Evolutionary conservation across 1,139 yeast genomes (phyloP), one percentile per base, ranked within the genome.

Genomic region (Saccharomycopsis hybrid): DNA sequence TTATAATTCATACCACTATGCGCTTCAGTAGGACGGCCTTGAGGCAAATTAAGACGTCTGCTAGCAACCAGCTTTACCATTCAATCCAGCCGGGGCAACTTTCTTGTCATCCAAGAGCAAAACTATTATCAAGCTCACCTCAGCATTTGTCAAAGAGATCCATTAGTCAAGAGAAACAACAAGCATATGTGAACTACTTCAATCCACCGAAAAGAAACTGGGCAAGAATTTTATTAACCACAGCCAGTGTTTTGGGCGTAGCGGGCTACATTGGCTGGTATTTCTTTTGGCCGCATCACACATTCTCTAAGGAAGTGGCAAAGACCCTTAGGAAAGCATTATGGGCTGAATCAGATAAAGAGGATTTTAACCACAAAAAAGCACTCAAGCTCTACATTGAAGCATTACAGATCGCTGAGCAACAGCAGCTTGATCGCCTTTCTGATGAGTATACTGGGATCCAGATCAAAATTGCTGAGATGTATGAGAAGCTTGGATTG

Each of bases 401-500:
- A 55, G 82, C 82, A 1, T 62, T 78, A 39, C 65, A 70, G 29
- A 65, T 73, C 52, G 71, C 76, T 52, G 64, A 71, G 25, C 66
- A 66, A 35, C 64, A 73, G 44, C 67, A 65, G 0, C 63, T 87
- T 67, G 77, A 78, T 55, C 74, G 73, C 18, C 60, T 85, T 35
- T 71, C 78, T 48, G 87, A 84, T 57, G 85, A 82, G 59, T 85
- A 81, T 60, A 89, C 97, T 0, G 96, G 96, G 0, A 77, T 90
- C 53, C 95, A 88, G 60, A 70, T 90, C 62, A 87, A 89, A 61
- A 71, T 87, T 41, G 95, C 85, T 2, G 96, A 89, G 61, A 85
- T 88, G 88, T 86, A 80, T 62, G 94, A 85, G 61, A 69, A 82
- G 47, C 66, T 85, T 56, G 72, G 71, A 35, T 73, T 77, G 79